Evolutionary conservation across 148 eudicot genomes (phyloP).

Genomic region (Cornus florida): DNA sequence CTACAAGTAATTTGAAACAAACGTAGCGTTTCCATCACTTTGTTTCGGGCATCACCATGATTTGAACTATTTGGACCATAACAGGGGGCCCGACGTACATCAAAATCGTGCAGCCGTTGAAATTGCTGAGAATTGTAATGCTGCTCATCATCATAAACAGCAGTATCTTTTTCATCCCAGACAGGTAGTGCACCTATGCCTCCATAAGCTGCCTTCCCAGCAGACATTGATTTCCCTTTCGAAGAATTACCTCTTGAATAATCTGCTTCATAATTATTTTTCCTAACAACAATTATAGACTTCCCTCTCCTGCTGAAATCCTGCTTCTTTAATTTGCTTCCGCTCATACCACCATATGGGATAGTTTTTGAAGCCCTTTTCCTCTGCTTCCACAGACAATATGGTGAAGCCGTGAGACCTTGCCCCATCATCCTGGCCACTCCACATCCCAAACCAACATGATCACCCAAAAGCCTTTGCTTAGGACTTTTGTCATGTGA

Average conservation of each 20-base stretch:
- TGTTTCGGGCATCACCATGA: conserved; percentile 48
- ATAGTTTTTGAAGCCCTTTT: conserved; percentile 1
- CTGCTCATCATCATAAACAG: conserved; percentile 16
- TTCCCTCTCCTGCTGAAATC: conserved; percentile 16
- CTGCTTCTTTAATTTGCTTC: conserved; percentile 29
- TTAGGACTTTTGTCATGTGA: too few relatives aligned
- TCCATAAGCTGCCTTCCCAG: conserved; percentile 10
- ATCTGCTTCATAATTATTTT: conserved; percentile 13
- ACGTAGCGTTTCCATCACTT: conserved; percentile 68
- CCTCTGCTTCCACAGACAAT: too few relatives aligned
- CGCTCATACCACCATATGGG: conserved; percentile 10
- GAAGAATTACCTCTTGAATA: conserved; percentile 17
- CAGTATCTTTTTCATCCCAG: conserved; percentile 25
- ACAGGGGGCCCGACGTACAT: conserved; percentile 43
- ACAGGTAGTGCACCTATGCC: conserved; percentile 16
- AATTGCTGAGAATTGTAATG: conserved; percentile 26
- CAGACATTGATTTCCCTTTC: conserved; percentile 16
- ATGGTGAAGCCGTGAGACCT: too few relatives aligned
- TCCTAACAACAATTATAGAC: conserved; percentile 13
- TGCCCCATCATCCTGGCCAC: too few relatives aligned
- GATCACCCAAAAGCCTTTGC: too few relatives aligned
- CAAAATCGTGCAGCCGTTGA: conserved; percentile 18
- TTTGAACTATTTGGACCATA: conserved; percentile 41
- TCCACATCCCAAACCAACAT: too few relatives aligned
- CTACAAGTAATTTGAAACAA: conserved; percentile 63